Percentiles rank a stretch among this genome's conserved stretches.
These are phyloP conservation scores for Vigna reflexopilosa DNA, from an alignment of 306 rosid species.

Conservation along the genomic window DNA sequence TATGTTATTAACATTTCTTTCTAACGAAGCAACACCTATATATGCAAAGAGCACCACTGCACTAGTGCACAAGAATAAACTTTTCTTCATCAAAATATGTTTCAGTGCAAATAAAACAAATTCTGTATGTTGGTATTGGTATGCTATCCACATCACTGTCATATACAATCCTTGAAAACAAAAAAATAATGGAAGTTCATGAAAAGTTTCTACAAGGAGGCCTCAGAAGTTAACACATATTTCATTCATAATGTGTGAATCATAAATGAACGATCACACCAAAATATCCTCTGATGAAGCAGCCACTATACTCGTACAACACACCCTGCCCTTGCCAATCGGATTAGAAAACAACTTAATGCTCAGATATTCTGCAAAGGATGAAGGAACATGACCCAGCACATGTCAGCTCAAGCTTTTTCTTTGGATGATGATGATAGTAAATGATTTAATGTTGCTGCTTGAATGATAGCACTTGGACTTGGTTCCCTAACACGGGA, in stretches of 20 bases:
- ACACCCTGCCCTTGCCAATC: conserved; percentile 41
- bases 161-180: conserved; percentile 32
- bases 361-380: conserved; percentile 25
- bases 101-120: conserved; percentile 29
- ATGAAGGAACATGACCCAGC: conserved; percentile 21
- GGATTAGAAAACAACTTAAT: conserved; percentile 12
- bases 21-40: conserved; percentile 24
- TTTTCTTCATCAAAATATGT: background rate
- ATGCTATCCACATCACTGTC: conserved; percentile 16
- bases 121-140: conserved; percentile 7
- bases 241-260: conserved; percentile 22
- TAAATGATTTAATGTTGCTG: conserved; percentile 80
- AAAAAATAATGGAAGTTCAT: conserved; percentile 24
- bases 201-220: conserved; percentile 24
- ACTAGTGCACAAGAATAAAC: background rate
- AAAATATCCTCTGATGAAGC: conserved; percentile 48
- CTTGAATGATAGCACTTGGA: conserved; percentile 82
- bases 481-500: conserved; percentile 66
- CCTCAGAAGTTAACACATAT: conserved; percentile 29
- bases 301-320: conserved; percentile 46
- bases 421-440: conserved; percentile 70
- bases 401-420: conserved; percentile 66
- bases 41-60: background rate
- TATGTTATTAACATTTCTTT: background rate
- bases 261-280: conserved; percentile 49